These are phyloP conservation scores for Ramaria rubella DNA, from an alignment of 768 basidiomycete species.

Conservation along the genomic window DNA sequence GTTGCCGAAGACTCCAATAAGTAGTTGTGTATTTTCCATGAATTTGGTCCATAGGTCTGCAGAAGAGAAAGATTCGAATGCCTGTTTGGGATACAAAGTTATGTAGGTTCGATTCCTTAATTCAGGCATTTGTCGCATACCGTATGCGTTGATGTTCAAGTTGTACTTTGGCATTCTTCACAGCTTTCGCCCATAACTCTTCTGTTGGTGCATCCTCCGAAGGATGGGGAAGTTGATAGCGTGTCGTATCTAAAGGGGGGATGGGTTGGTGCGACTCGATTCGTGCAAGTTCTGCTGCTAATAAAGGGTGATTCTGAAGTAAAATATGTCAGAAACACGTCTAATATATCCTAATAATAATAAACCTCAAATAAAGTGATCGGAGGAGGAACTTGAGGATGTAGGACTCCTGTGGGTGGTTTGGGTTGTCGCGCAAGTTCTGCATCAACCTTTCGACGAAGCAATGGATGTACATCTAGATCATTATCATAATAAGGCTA, in stretches of 20 bases:
- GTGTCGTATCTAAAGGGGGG: constrained; percentile 58
- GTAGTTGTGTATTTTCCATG: constrained; percentile 90
- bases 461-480: constrained; percentile 62
- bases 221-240: constrained; percentile 72
- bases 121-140: constrained; percentile 33
- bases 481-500: constrained; percentile 91
- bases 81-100: constrained; percentile 33
- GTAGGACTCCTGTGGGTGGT: constrained; percentile 46
- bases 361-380: constrained; percentile 64
- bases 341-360: constrained; percentile 16
- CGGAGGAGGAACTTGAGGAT: constrained; percentile 65
- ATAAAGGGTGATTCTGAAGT: constrained; percentile 55
- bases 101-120: not conserved
- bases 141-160: constrained; percentile 79
- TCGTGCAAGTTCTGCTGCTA: constrained; percentile 68
- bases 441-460: constrained; percentile 69
- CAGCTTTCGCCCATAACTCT: constrained; percentile 67
- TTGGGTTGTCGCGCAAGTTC: constrained; percentile 66
- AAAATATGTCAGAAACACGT: not conserved
- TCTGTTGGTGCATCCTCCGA: constrained; percentile 54
- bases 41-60: constrained; percentile 83
- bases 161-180: constrained; percentile 74
- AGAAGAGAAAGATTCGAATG: constrained; percentile 77
- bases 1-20: constrained; percentile 72
- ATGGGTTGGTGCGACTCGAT: constrained; percentile 63